phyloP scores from a whole-genome alignment of 1,139 yeast species.

The Cylindricascospora bacillispora region DNA sequence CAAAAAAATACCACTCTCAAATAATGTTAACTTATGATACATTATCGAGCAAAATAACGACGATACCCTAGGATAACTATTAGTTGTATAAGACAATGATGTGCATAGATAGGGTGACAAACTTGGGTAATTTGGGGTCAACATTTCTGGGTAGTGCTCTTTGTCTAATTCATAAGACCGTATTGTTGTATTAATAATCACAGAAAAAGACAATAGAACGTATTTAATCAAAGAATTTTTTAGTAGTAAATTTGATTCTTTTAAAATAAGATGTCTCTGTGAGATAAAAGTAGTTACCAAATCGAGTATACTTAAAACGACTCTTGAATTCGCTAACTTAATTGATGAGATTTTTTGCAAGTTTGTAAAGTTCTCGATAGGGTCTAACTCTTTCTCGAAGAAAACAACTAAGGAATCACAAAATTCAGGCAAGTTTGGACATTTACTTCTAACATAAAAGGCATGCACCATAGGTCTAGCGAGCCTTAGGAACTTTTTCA shows the following conservation, averaged over 20 bases:
- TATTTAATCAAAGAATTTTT: conserved; percentile 2
- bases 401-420: conserved; percentile 8
- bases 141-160: conserved; percentile 1
- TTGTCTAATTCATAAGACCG: conserved; percentile 5
- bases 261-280: conserved; percentile 1
- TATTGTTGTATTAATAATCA: conserved; percentile 4
- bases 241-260: background rate
- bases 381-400: conserved; percentile 13
- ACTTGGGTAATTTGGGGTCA: background rate
- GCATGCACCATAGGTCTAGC: conserved; percentile 12
- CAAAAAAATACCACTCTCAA: conserved; percentile 9
- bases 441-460: conserved; percentile 5
- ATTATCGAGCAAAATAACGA: conserved; percentile 9
- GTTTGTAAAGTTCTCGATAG: conserved; percentile 11
- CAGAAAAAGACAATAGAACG: conserved; percentile 3
- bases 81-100: conserved; percentile 2
- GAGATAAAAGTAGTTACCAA: conserved; percentile 1
- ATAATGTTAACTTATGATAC: conserved; percentile 12
- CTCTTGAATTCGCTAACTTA: conserved; percentile 6
- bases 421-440: conserved; percentile 10
- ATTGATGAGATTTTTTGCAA: conserved; percentile 5
- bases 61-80: conserved; percentile 6
- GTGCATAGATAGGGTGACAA: conserved; percentile 3
- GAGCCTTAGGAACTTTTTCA: conserved; percentile 10
- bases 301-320: conserved; percentile 4